A percentile compares a stretch with the other conserved stretches of the same genome.
Conservation (phyloP, 2,329 filamentous ascomycete species). For the Monilinia vaccinii-corymbosi region DNA sequence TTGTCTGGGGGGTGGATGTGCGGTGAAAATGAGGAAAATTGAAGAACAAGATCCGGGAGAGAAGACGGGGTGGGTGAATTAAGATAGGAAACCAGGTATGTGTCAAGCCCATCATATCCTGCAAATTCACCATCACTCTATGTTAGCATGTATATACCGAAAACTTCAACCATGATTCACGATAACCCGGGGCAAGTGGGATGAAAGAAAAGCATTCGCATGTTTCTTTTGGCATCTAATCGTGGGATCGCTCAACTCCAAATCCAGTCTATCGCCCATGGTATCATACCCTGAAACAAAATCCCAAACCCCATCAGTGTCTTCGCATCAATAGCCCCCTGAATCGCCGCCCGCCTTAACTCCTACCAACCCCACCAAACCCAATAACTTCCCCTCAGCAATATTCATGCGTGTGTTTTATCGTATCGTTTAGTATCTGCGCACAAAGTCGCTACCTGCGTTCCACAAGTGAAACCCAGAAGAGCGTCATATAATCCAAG, state of each 20-base stretch:
- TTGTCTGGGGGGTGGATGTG: neutral
- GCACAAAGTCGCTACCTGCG: neutral
- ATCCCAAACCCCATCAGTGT: rapidly evolving
- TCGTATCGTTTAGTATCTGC: neutral
- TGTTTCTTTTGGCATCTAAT: neutral
- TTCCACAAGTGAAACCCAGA: neutral
- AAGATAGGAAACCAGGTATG: neutral
- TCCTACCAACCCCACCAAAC: no score
- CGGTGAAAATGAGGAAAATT: no score
- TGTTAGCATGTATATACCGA: neutral
- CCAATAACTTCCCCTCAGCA: neutral
- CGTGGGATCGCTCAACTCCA: neutral
- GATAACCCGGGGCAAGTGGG: rapidly evolving
- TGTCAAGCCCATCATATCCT: neutral
- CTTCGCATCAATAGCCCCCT: no score
- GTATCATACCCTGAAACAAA: neutral
- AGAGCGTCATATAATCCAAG: neutral
- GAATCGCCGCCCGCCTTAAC: no score
- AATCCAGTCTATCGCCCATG: neutral
- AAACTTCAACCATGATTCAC: neutral
- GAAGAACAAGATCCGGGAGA: neutral
- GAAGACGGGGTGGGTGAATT: rapidly evolving
- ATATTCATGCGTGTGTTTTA: neutral
- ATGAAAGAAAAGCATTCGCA: neutral
- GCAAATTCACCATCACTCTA: neutral